Base-by-base conservation (phyloP, 257 asterid genomes). In the Scutellaria baicalensis region DNA sequence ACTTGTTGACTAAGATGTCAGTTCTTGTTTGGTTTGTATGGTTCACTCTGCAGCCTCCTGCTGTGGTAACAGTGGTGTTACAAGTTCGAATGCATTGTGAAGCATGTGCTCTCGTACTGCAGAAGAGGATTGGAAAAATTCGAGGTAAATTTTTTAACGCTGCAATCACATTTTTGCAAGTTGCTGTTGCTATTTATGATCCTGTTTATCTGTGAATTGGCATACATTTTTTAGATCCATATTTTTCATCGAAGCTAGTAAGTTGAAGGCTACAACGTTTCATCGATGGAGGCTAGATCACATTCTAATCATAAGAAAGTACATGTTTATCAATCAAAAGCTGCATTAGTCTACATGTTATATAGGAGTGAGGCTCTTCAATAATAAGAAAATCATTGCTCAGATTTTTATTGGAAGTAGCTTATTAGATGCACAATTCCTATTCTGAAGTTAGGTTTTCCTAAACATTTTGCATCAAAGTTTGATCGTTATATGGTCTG, bases 21-120 rank as follows among this genome's bases (percentile, higher is more conserved):
- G n/a, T n/a, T n/a, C n/a, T n/a, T n/a, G n/a, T n/a, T n/a, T n/a
- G n/a, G n/a, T n/a, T 39, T 18, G 14, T n/a, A 2, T 11, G 21
- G 39, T 40, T 48, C 4, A 43, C 40, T 0, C 56, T 18, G 79
- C 88, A 85, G 97, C 91, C 91, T 54, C 97, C 95, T 12, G 79
- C 86, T 4, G 84, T 80, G 20, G 49, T 84, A 77, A 86, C 96
- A 3, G 84, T 90, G 14, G 88, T 83, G 69, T 68, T 92, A 79
- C 82, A 78, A 64, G 88, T 90, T 74, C 83, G 85, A 57, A 90
- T 92, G 97, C 97, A 92, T 69, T 88, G 97, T n/a, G 95, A 88
- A n/a, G 97, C 96, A 20, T 90, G 98, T 75, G 96, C 98, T 57
- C 90, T 82, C 47, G 89, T 49, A 23, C 70, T 92, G 79, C 89